Conservation (phyloP, 202 grass and related monocot species). For the Zoysia matrella region DNA sequence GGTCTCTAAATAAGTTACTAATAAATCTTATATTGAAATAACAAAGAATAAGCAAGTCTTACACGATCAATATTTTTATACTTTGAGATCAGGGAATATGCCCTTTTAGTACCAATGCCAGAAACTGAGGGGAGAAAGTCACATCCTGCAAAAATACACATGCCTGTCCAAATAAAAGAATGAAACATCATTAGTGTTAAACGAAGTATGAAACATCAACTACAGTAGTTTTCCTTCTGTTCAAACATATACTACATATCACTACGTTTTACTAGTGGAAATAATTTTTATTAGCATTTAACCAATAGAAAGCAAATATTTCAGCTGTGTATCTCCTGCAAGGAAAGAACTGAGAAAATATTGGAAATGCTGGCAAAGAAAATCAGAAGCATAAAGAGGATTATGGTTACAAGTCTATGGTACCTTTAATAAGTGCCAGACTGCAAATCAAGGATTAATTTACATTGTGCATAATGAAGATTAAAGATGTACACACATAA, state of each 20-base stretch:
- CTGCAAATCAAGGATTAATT: background rate
- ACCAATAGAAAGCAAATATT: constrained; percentile 7
- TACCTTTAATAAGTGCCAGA: background rate
- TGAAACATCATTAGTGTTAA: constrained; percentile 17
- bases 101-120: constrained; percentile 87
- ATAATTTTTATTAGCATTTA: background rate
- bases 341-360: constrained; percentile 6
- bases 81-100: constrained; percentile 80
- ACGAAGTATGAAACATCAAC: too few relatives aligned
- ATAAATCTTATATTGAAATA: background rate
- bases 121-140: constrained; percentile 85
- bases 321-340: background rate
- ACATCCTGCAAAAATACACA: constrained; percentile 88
- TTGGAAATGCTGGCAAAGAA: background rate
- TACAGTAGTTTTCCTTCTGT: background rate
- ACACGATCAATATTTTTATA: constrained; percentile 77
- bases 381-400: too few relatives aligned
- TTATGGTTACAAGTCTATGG: background rate
- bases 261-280: background rate
- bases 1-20: background rate
- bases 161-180: constrained; percentile 63
- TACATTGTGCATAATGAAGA: constrained; percentile 9
- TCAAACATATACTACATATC: background rate
- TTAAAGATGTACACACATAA: constrained; percentile 23
- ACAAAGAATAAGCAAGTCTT: constrained; percentile 46